Percentiles rank a stretch among this genome's conserved stretches.
phyloP scores from a whole-genome alignment of 2,329 filamentous ascomycete species.

The Parascedosporium putredinis region DNA sequence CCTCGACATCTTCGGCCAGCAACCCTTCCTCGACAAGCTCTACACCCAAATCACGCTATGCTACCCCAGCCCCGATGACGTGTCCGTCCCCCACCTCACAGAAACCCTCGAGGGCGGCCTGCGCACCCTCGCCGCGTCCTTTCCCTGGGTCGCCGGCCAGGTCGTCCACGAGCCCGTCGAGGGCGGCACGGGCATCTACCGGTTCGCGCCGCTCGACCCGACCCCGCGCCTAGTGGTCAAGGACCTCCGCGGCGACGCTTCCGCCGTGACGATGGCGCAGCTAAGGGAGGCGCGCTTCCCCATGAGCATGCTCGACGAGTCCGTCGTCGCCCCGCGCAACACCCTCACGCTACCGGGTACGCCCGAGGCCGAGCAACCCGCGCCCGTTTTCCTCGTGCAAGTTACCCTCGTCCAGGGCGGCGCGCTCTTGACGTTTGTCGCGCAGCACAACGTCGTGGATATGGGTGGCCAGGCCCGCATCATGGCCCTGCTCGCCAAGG shows the following conservation, averaged over 20 bases:
- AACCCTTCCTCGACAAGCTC: slow-evolving; percentile 15
- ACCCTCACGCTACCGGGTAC: slow-evolving; percentile 6
- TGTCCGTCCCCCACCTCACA: slow-evolving; percentile 16
- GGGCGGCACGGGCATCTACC: slow-evolving; percentile 18
- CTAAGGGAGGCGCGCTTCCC: slow-evolving; percentile 28
- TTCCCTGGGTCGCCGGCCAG: slow-evolving; percentile 34
- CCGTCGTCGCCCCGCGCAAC: slow-evolving; percentile 19
- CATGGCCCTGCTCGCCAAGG: slow-evolving; percentile 37
- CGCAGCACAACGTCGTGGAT: slow-evolving; percentile 40
- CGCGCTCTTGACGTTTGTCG: slow-evolving; percentile 36
- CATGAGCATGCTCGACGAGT: slow-evolving; percentile 32
- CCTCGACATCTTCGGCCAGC: slow-evolving; percentile 5
- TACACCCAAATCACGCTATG: slow-evolving; percentile 32
- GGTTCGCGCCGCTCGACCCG: slow-evolving; percentile 21
- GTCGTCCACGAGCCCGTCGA: slow-evolving; percentile 21
- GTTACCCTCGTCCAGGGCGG: slow-evolving; percentile 37
- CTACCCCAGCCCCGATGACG: slow-evolving; percentile 18
- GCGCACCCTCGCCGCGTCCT: slow-evolving; percentile 21
- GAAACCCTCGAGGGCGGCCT: slow-evolving; percentile 21
- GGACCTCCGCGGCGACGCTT: slow-evolving; percentile 23
- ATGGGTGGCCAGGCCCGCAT: slow-evolving; percentile 36
- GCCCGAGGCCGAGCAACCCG: neutral
- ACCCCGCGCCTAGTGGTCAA: slow-evolving; percentile 24
- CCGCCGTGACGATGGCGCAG: slow-evolving; percentile 22
- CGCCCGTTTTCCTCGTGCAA: slow-evolving; percentile 36